phyloP scores from a whole-genome alignment of 192 early-diverging fungal genomes.

The Linnemannia schmuckeri region DNA sequence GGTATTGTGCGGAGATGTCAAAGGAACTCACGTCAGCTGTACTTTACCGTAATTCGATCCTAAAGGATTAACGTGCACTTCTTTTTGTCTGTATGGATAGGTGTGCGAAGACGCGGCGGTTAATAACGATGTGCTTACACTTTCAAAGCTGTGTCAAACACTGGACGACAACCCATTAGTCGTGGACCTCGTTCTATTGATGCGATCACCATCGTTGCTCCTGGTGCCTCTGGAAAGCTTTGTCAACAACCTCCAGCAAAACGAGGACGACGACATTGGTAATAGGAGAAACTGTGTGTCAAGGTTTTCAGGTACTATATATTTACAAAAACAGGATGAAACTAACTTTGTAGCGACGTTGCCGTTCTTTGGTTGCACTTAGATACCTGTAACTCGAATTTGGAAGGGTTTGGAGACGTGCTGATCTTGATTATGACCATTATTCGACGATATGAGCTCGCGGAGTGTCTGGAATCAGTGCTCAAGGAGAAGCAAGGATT shows the following conservation, averaged over 20 bases:
- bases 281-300: not conserved
- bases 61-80: not conserved
- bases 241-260: constrained; percentile 49
- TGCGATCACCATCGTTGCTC: constrained; percentile 34
- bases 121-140: constrained; percentile 29
- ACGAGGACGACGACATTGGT: constrained; percentile 53
- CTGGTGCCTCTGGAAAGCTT: constrained; percentile 41
- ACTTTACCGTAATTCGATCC: no score
- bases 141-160: constrained; percentile 50
- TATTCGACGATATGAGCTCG: constrained; percentile 49
- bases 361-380: not conserved
- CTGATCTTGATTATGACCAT: constrained; percentile 46
- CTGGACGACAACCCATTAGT: constrained; percentile 51
- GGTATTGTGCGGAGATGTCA: constrained; percentile 1
- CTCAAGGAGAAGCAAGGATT: constrained; percentile 42
- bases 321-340: not conserved
- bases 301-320: not conserved
- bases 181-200: constrained; percentile 32
- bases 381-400: constrained; percentile 54
- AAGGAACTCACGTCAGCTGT: not conserved
- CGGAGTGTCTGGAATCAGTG: constrained; percentile 32
- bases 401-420: constrained; percentile 45
- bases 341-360: not conserved
- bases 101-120: constrained; percentile 34
- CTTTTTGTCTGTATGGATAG: not conserved